A percentile compares a stretch with the other conserved stretches of the same genome.
These are phyloP conservation scores for Sambucus nigra DNA, from an alignment of 129 eudicot species.

Conservation along the genomic window DNA sequence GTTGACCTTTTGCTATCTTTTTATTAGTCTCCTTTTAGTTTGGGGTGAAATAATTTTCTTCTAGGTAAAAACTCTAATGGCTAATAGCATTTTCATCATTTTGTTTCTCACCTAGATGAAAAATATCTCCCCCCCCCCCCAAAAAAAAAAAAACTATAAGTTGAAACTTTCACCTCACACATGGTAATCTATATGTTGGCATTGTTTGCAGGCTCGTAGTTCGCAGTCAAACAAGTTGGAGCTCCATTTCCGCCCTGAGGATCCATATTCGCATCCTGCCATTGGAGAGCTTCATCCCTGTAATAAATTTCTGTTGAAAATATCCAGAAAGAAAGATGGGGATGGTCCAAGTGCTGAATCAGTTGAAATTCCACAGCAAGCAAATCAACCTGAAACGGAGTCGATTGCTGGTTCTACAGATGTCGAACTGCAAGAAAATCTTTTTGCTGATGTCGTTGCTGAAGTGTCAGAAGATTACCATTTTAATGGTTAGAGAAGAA, in stretches of 20 bases:
- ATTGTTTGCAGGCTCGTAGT: constrained; percentile 60
- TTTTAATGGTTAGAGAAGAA: constrained; percentile 55
- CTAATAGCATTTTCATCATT: too few species aligned
- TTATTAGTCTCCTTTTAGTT: too few species aligned
- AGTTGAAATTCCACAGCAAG: constrained; percentile 10
- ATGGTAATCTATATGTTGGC: background rate
- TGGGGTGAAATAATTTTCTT: too few species aligned
- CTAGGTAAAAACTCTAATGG: too few species aligned
- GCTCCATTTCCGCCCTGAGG: constrained; percentile 92
- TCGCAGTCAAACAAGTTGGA: constrained; percentile 53
- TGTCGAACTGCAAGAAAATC: constrained; percentile 22
- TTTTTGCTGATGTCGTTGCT: constrained; percentile 25
- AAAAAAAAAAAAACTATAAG: too few species aligned
- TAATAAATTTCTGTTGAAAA: constrained; percentile 53
- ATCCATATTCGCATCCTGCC: constrained; percentile 90
- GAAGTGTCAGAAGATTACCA: constrained; percentile 58
- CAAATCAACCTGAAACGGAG: constrained; percentile 15
- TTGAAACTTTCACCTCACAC: too few species aligned
- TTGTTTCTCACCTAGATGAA: too few species aligned
- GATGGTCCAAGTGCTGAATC: constrained; percentile 9
- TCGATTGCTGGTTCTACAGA: constrained; percentile 18
- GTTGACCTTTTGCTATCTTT: too few species aligned
- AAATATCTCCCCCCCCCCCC: too few species aligned
- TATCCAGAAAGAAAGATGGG: constrained; percentile 38
- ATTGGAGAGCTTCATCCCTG: constrained; percentile 50